Conservation (phyloP, 129 eudicot genomes). For the Chrysanthemum lavandulifolium region DNA sequence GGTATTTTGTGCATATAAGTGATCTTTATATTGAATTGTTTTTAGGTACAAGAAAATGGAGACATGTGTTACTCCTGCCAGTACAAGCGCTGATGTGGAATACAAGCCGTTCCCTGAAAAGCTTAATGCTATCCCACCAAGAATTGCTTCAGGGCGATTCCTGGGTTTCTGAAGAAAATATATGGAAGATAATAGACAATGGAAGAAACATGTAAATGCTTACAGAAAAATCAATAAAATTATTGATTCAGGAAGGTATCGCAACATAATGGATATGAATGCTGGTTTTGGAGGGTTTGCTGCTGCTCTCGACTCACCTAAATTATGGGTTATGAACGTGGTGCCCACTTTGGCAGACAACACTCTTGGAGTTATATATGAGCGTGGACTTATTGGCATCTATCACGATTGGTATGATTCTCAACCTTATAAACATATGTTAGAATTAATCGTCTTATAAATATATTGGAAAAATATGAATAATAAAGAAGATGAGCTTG, state of each 20-base stretch:
- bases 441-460: too few relatives aligned
- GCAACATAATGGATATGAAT: slow-evolving; percentile 99
- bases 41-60: slow-evolving; percentile 97
- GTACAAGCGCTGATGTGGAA: slow-evolving; percentile 39
- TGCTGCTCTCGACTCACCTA: slow-evolving; percentile 83
- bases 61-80: slow-evolving; percentile 65
- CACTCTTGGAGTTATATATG: slow-evolving; percentile 83
- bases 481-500: neutral
- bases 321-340: slow-evolving; percentile 98
- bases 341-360: slow-evolving; percentile 82
- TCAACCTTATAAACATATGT: neutral
- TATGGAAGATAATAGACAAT: slow-evolving; percentile 62
- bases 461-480: too few relatives aligned
- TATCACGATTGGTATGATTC: slow-evolving; percentile 84
- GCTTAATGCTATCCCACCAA: slow-evolving; percentile 78
- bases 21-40: too few relatives aligned
- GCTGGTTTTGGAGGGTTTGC: slow-evolving; percentile 99
- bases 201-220: slow-evolving; percentile 91
- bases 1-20: too few relatives aligned
- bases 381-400: slow-evolving; percentile 95
- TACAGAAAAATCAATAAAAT: slow-evolving; percentile 67
- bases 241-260: slow-evolving; percentile 84
- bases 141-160: slow-evolving; percentile 73
- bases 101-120: slow-evolving; percentile 89
- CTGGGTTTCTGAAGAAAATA: slow-evolving; percentile 80